Conservation (phyloP, 208 protist genomes). For the Leishmania martiniquensis region DNA sequence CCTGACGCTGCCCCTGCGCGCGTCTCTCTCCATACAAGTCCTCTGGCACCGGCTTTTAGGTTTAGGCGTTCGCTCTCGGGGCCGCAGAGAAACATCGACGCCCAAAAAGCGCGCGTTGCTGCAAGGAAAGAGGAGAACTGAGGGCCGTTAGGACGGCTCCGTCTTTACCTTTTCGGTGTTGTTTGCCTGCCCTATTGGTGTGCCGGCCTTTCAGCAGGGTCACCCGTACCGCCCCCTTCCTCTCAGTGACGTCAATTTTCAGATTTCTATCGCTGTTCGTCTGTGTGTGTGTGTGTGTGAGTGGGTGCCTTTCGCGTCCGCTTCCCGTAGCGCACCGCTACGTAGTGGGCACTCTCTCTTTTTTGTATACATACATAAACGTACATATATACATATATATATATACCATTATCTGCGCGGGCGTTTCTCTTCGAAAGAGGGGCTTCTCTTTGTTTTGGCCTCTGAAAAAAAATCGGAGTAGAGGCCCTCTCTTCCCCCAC, state of each 20-base stretch:
- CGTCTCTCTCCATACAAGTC: no score
- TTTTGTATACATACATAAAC: no score
- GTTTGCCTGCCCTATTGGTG: not conserved
- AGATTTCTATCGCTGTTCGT: not conserved
- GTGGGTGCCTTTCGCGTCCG: not conserved
- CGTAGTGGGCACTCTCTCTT: no score
- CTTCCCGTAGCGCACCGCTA: no score
- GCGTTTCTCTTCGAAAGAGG: not conserved
- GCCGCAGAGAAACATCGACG: no score
- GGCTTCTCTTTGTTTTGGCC: not conserved
- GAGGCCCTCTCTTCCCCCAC: no score
- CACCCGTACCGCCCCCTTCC: no score
- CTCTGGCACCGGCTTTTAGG: no score
- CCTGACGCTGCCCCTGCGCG: no score
- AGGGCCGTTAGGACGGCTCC: not conserved
- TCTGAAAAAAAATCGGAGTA: not conserved
- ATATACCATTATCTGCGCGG: not conserved
- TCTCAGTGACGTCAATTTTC: not conserved
- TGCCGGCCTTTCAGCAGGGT: not conserved
- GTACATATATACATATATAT: no score
- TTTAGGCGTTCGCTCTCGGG: not conserved
- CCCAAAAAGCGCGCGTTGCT: no score
- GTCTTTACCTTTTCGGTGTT: not conserved
- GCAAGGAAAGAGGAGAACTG: no score
- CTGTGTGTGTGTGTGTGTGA: not conserved